These are phyloP conservation scores for Rhodotorula sp. DNA, from an alignment of 1,284 basidiomycete genomes.

Conservation along the genomic window DNA sequence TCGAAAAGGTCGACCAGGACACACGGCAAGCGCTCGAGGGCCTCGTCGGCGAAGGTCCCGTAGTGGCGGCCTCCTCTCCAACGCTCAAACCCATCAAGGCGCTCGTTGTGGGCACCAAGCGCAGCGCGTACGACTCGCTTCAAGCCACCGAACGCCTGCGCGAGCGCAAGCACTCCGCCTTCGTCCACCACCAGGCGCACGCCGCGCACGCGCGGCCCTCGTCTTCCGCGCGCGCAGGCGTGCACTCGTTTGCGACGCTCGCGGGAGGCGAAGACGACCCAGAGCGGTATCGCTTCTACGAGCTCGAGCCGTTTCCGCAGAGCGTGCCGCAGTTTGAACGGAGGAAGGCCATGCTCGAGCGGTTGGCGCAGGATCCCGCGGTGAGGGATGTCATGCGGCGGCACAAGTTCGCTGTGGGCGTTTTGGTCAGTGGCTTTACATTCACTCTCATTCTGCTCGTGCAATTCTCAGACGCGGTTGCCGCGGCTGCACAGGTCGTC, in stretches of 20 bases:
- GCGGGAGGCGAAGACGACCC: slow-evolving; percentile 10
- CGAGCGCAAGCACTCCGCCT: slow-evolving; percentile 25
- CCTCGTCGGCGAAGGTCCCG: not conserved
- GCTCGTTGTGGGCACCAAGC: slow-evolving; percentile 36
- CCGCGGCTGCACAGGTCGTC: too few species aligned
- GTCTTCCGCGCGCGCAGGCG: slow-evolving; percentile 21
- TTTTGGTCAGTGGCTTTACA: slow-evolving; percentile 45
- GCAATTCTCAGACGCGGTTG: not conserved
- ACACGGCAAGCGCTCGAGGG: not conserved
- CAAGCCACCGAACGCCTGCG: slow-evolving; percentile 21
- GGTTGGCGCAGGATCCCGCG: slow-evolving; percentile 36
- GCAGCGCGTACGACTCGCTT: slow-evolving; percentile 21
- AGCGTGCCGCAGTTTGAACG: slow-evolving; percentile 29
- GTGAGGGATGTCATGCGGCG: slow-evolving; percentile 35
- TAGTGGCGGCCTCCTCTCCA: not conserved
- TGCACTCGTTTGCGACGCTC: slow-evolving; percentile 9
- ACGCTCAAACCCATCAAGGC: slow-evolving; percentile 24
- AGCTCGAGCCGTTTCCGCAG: slow-evolving; percentile 35
- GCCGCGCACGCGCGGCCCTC: not conserved
- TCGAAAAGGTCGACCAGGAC: not conserved
- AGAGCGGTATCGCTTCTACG: slow-evolving; percentile 28
- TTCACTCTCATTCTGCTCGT: not conserved
- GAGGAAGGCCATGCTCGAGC: slow-evolving; percentile 34
- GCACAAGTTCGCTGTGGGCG: slow-evolving; percentile 33
- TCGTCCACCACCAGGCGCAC: slow-evolving; percentile 17